Evolutionary conservation across 1,284 basidiomycete species (phyloP).

Genomic region (Irpex rosettiformis): DNA sequence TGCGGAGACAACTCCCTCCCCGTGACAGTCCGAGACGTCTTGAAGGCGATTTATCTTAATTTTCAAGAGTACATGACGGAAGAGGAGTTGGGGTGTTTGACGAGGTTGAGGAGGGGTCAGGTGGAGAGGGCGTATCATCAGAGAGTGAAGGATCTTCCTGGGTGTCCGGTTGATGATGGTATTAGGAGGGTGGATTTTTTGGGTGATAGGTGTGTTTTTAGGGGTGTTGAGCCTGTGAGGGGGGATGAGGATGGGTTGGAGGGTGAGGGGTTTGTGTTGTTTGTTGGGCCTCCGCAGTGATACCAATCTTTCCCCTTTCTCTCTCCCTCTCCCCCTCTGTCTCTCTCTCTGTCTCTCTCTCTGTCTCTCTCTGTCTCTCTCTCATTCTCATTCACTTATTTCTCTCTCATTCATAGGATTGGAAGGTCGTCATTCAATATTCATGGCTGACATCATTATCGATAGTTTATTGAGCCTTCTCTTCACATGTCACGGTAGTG

Average conservation of each 20-base stretch:
- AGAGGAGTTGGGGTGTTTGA: slow-evolving; percentile 35
- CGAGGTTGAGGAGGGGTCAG: slow-evolving; percentile 28
- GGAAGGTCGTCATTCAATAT: background rate
- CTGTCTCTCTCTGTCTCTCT: no score
- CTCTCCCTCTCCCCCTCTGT: no score
- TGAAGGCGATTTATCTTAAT: slow-evolving; percentile 41
- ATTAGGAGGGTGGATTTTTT: slow-evolving; percentile 50
- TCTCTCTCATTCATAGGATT: no score
- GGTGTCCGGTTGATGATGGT: slow-evolving; percentile 27
- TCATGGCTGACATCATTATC: background rate
- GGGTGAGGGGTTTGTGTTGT: slow-evolving; percentile 50
- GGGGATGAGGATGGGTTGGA: slow-evolving; percentile 24
- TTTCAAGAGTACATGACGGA: slow-evolving; percentile 40
- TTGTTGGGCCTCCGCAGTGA: slow-evolving; percentile 34
- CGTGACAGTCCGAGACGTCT: slow-evolving; percentile 49
- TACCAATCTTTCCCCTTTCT: no score
- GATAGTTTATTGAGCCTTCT: background rate
- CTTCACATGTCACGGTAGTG: background rate
- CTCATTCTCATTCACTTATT: no score
- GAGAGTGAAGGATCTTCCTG: slow-evolving; percentile 22
- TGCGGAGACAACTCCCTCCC: slow-evolving; percentile 31
- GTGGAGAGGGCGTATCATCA: slow-evolving; percentile 24
- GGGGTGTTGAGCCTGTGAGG: slow-evolving; percentile 48
- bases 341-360: no score
- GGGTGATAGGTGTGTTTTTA: slow-evolving; percentile 45